These are phyloP conservation scores for Pyrenophora tritici-repentis DNA, from an alignment of 2,329 filamentous ascomycete genomes.

Conservation along the genomic window DNA sequence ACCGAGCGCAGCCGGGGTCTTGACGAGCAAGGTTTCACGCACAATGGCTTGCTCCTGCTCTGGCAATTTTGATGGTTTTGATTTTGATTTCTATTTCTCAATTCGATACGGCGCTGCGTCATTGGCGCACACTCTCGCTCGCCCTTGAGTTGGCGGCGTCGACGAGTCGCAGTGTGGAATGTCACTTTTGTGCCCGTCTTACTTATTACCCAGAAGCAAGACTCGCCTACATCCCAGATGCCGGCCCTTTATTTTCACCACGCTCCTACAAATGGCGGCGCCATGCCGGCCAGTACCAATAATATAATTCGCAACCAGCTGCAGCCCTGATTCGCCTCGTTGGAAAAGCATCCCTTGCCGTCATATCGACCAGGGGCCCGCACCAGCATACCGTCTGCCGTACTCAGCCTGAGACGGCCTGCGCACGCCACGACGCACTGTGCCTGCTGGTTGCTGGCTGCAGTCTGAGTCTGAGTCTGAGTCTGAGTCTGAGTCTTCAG, in stretches of 20 bases:
- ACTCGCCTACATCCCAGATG: neutral
- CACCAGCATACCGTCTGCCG: neutral
- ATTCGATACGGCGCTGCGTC: slow-evolving; percentile 26
- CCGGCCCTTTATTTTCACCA: slow-evolving; percentile 18
- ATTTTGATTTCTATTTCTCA: too few relatives aligned
- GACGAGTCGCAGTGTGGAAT: too few relatives aligned
- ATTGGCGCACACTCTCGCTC: slow-evolving; percentile 6
- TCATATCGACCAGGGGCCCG: slow-evolving; percentile 5
- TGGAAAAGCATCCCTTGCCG: slow-evolving; percentile 19
- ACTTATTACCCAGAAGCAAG: slow-evolving; percentile 18
- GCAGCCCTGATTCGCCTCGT: slow-evolving; percentile 29
- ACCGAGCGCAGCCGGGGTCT: slow-evolving; percentile 27
- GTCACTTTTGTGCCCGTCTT: slow-evolving; percentile 3
- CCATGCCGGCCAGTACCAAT: slow-evolving; percentile 35
- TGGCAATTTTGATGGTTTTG: too few relatives aligned
- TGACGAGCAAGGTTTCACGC: slow-evolving; percentile 34
- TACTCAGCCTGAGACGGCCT: slow-evolving; percentile 34
- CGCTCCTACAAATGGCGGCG: slow-evolving; percentile 32
- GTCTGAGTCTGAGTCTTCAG: too few relatives aligned
- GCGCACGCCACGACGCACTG: slow-evolving; percentile 18
- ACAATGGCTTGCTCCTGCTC: slow-evolving; percentile 25
- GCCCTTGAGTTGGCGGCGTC: neutral
- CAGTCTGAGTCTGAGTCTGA: too few relatives aligned
- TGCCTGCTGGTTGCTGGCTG: slow-evolving; percentile 3
- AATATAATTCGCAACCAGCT: slow-evolving; percentile 31